Conservation (phyloP, 75 land plant genomes). For the Adiantum capillusveneris region DNA sequence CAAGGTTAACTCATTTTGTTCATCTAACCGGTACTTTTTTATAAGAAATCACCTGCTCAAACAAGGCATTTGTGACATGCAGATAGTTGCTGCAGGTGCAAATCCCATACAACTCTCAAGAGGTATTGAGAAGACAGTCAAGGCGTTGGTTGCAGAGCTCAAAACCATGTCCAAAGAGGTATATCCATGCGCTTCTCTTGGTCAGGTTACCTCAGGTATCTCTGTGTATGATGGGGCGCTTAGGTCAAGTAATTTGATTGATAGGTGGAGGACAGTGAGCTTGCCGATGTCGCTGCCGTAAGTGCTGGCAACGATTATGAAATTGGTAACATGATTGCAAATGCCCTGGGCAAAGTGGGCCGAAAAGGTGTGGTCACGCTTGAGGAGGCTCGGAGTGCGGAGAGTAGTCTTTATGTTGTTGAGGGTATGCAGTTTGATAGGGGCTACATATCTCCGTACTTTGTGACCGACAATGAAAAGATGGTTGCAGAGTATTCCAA, state of each 20-base stretch:
- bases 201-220: background rate
- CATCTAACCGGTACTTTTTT: background rate
- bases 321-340: constrained; percentile 82
- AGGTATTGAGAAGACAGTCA: constrained; percentile 73
- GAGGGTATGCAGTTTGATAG: constrained; percentile 91
- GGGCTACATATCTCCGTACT: constrained; percentile 84
- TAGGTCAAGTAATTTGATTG: background rate
- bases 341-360: constrained; percentile 80
- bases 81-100: constrained; percentile 78
- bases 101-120: constrained; percentile 62
- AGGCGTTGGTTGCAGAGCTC: constrained; percentile 53
- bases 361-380: constrained; percentile 78
- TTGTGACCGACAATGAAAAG: constrained; percentile 81
- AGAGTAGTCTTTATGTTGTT: constrained; percentile 66
- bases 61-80: background rate
- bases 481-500: constrained; percentile 75
- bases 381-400: constrained; percentile 78
- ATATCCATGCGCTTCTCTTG: background rate
- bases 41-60: too few relatives aligned
- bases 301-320: constrained; percentile 86
- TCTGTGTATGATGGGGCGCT: background rate
- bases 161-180: constrained; percentile 70
- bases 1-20: constrained; percentile 42
- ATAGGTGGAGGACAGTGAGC: constrained; percentile 89
- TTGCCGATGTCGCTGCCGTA: constrained; percentile 94